Conservation (phyloP, 1,284 basidiomycete genomes). For the Cystobasidium sp. region DNA sequence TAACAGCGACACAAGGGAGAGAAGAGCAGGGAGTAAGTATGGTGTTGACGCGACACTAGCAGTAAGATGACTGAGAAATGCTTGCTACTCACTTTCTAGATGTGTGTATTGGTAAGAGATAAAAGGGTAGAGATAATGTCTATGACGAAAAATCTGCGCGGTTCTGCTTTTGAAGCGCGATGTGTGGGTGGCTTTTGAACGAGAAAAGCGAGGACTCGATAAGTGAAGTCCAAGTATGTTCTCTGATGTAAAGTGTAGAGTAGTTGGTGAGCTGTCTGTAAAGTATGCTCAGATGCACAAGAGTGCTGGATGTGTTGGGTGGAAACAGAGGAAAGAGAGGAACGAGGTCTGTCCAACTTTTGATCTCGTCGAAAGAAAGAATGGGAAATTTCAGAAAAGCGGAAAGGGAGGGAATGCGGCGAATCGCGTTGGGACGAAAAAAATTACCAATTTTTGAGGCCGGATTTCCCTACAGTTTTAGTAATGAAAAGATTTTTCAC, state of each 20-base stretch:
- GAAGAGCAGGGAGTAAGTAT: neutral
- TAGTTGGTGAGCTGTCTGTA: slow-evolving; percentile 6
- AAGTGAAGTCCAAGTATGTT: neutral
- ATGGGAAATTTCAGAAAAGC: too few relatives aligned
- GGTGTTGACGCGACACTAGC: neutral
- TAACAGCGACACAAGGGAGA: neutral
- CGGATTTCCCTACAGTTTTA: too few relatives aligned
- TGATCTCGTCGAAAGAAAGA: too few relatives aligned
- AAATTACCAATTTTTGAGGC: too few relatives aligned
- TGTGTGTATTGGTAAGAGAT: neutral
- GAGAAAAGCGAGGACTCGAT: neutral
- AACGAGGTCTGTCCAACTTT: neutral
- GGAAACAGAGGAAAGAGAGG: slow-evolving; percentile 16
- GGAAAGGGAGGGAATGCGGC: too few relatives aligned
- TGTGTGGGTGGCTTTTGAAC: neutral
- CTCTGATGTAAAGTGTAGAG: slow-evolving; percentile 5
- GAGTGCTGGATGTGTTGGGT: slow-evolving; percentile 26
- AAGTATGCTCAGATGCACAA: slow-evolving; percentile 28
- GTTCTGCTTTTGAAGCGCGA: slow-evolving; percentile 12
- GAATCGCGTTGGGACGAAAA: too few relatives aligned
- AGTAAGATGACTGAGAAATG: neutral
- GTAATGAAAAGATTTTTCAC: neutral
- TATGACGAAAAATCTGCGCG: slow-evolving; percentile 24
- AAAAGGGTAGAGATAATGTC: slow-evolving; percentile 6
- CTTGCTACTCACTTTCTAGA: slow-evolving; percentile 18